Conservation (phyloP, 768 basidiomycete species). For the Russula sp. region DNA sequence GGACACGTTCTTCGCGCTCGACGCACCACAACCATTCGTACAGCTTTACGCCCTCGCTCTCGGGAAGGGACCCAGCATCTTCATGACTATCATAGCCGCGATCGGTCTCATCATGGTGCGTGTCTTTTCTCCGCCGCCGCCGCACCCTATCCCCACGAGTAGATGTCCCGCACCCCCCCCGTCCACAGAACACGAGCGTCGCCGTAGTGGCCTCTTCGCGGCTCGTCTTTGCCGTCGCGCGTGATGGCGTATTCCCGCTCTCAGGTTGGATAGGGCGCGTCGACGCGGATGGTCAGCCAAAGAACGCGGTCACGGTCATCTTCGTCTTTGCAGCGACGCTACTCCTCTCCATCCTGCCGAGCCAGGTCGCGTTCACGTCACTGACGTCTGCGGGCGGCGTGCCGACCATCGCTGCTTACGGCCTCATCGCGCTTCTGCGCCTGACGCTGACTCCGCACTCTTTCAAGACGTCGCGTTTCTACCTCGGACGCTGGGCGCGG, state of each 20-base stretch:
- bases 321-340: constrained; percentile 67
- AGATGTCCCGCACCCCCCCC: not conserved
- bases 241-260: constrained; percentile 84
- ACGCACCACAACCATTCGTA: constrained; percentile 89
- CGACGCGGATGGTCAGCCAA: constrained; percentile 64
- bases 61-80: constrained; percentile 69
- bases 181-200: constrained; percentile 70
- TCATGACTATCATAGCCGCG: constrained; percentile 83
- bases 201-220: constrained; percentile 86
- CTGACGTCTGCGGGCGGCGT: constrained; percentile 81
- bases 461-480: constrained; percentile 71
- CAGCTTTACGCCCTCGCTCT: constrained; percentile 80
- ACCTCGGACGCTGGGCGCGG: constrained; percentile 57
- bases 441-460: constrained; percentile 70
- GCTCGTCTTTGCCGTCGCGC: constrained; percentile 88
- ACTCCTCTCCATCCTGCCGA: constrained; percentile 85
- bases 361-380: constrained; percentile 88
- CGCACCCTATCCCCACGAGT: not conserved
- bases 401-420: constrained; percentile 86
- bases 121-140: not conserved
- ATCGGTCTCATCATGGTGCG: constrained; percentile 80
- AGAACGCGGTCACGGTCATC: constrained; percentile 83
- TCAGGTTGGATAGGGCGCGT: constrained; percentile 80
- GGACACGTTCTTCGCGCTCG: constrained; percentile 63
- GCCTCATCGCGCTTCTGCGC: constrained; percentile 69